A percentile compares a stretch with the other conserved stretches of the same genome.
Conservation (phyloP, 148 eudicot genomes). For the Simmondsia chinensis region DNA sequence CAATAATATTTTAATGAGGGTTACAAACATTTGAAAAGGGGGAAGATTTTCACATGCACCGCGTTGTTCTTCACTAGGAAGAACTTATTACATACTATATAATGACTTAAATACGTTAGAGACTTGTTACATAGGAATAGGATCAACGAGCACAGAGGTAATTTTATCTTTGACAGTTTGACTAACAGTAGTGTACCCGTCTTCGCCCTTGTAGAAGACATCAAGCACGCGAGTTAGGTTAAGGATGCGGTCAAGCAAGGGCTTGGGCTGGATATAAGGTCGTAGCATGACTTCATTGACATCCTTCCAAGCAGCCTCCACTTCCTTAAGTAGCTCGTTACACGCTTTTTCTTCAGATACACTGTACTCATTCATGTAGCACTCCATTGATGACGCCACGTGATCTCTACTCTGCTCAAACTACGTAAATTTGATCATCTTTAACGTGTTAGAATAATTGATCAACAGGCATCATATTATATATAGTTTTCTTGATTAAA, state of each 20-base stretch:
- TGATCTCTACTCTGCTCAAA: constrained; percentile 13
- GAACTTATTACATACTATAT: no score
- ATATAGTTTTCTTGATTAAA: not conserved
- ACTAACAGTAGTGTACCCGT: constrained; percentile 29
- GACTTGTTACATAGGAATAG: constrained; percentile 16
- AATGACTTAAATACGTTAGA: no score
- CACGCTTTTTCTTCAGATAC: constrained; percentile 14
- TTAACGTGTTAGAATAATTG: not conserved
- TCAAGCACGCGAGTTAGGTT: constrained; percentile 26
- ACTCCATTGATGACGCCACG: constrained; percentile 10
- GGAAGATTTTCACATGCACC: no score
- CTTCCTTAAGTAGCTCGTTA: constrained; percentile 8
- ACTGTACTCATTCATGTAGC: constrained; percentile 19
- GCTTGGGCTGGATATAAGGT: constrained; percentile 22
- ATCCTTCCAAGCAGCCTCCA: constrained; percentile 32
- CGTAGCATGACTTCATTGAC: constrained; percentile 22
- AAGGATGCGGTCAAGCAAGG: constrained; percentile 17
- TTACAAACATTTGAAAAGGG: no score
- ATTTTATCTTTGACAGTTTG: constrained; percentile 15
- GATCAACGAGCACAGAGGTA: constrained; percentile 13
- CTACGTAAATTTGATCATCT: not conserved
- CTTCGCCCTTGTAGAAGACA: constrained; percentile 34
- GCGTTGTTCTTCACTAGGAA: no score
- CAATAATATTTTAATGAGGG: no score
- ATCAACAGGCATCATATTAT: not conserved